Evolutionary conservation across 176 grass and related monocot species (phyloP).

Genomic region (Zea luxurians): DNA sequence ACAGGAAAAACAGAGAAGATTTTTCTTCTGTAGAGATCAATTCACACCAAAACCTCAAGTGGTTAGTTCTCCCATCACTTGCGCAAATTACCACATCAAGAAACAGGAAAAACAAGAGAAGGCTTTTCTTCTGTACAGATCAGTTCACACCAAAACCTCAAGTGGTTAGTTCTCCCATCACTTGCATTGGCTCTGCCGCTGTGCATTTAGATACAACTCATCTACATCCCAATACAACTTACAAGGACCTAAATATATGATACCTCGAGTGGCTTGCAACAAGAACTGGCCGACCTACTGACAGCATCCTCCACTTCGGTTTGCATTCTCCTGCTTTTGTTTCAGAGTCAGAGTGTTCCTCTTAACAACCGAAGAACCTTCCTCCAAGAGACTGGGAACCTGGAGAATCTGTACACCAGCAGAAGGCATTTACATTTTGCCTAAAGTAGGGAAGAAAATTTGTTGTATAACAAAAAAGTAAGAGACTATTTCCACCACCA

Average conservation of each 20-base stretch:
- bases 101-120: not conserved
- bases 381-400: slow-evolving; percentile 79
- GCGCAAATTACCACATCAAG: not conserved
- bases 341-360: slow-evolving; percentile 74
- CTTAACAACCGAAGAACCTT: slow-evolving; percentile 79
- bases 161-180: slow-evolving; percentile 15
- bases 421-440: not conserved
- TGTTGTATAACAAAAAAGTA: not conserved
- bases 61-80: slow-evolving; percentile 11
- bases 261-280: not conserved
- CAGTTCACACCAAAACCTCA: slow-evolving; percentile 39
- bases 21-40: slow-evolving; percentile 32
- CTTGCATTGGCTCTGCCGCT: not conserved
- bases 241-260: slow-evolving; percentile 28
- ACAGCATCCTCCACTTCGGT: slow-evolving; percentile 59
- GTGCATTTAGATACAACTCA: slow-evolving; percentile 46
- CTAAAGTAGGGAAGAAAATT: not conserved
- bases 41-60: slow-evolving; percentile 39
- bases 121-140: slow-evolving; percentile 24
- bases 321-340: slow-evolving; percentile 76
- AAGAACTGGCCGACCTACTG: slow-evolving; percentile 35
- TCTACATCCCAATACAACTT: slow-evolving; percentile 36
- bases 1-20: not conserved
- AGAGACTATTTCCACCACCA: not conserved
- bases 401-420: slow-evolving; percentile 67